Conservation (phyloP, 768 basidiomycete species). For the Auriscalpium microsporum region DNA sequence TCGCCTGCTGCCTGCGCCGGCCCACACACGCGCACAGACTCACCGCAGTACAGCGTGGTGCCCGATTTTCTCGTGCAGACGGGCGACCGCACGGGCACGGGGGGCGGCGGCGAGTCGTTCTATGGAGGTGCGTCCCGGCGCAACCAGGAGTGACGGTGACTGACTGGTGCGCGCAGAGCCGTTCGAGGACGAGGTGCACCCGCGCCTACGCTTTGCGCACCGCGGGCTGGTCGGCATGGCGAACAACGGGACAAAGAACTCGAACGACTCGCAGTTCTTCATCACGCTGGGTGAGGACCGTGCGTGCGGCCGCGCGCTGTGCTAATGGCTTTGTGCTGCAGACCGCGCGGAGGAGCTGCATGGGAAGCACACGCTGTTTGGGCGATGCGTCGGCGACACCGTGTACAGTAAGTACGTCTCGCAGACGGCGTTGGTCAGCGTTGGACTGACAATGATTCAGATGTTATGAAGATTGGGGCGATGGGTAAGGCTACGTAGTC, state of each 20-base stretch:
- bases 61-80: slow-evolving; percentile 92
- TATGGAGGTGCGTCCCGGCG: slow-evolving; percentile 61
- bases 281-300: slow-evolving; percentile 70
- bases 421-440: background rate
- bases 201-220: slow-evolving; percentile 80
- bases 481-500: slow-evolving; percentile 47
- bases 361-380: slow-evolving; percentile 92
- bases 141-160: too few species aligned
- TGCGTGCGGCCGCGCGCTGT: background rate
- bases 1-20: background rate
- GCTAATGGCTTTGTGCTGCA: slow-evolving; percentile 19
- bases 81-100: slow-evolving; percentile 87
- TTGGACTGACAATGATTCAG: slow-evolving; percentile 28
- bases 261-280: slow-evolving; percentile 93
- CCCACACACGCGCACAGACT: background rate
- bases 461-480: slow-evolving; percentile 87
- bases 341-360: slow-evolving; percentile 90
- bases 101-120: slow-evolving; percentile 88
- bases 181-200: slow-evolving; percentile 92
- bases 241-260: slow-evolving; percentile 76
- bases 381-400: slow-evolving; percentile 82
- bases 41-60: slow-evolving; percentile 49
- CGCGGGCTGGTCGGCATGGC: slow-evolving; percentile 94
- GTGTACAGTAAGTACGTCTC: slow-evolving; percentile 59
- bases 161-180: slow-evolving; percentile 40